These are phyloP conservation scores for Sporothrix protearum DNA, from an alignment of 2,329 filamentous ascomycete genomes.

Conservation along the genomic window DNA sequence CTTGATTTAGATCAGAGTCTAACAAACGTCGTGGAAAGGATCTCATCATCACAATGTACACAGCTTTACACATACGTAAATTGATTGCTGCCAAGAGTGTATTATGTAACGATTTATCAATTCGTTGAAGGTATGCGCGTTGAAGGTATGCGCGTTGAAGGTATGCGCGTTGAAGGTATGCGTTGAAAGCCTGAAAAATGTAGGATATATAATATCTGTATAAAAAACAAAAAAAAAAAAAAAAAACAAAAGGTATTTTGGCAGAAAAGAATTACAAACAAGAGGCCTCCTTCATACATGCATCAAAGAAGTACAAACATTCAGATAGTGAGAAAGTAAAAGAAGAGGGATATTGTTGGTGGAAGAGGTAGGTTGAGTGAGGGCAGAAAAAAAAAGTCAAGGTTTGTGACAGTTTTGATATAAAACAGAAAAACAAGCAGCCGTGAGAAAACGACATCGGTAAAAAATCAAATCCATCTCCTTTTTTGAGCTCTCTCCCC, in stretches of 20 bases:
- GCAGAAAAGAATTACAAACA: not conserved
- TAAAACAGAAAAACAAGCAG: not conserved
- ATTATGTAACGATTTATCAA: not conserved
- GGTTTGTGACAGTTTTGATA: not conserved
- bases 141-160: no score
- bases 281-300: conserved; percentile 6
- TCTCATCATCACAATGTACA: no score
- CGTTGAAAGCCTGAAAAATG: not conserved
- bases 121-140: not conserved
- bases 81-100: not conserved
- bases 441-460: not conserved
- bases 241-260: not conserved
- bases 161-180: not conserved
- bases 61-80: no score
- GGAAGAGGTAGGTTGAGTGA: not conserved
- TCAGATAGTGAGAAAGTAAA: not conserved
- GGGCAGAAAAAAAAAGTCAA: not conserved
- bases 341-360: not conserved
- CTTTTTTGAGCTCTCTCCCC: not conserved
- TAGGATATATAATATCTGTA: not conserved
- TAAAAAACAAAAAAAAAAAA: not conserved
- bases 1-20: no score
- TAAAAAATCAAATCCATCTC: conserved; percentile 11
- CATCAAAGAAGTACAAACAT: not conserved
- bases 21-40: no score